Evolutionary conservation across 2,329 filamentous ascomycete genomes (phyloP).

Genomic region (Aspergillus uvarum): DNA sequence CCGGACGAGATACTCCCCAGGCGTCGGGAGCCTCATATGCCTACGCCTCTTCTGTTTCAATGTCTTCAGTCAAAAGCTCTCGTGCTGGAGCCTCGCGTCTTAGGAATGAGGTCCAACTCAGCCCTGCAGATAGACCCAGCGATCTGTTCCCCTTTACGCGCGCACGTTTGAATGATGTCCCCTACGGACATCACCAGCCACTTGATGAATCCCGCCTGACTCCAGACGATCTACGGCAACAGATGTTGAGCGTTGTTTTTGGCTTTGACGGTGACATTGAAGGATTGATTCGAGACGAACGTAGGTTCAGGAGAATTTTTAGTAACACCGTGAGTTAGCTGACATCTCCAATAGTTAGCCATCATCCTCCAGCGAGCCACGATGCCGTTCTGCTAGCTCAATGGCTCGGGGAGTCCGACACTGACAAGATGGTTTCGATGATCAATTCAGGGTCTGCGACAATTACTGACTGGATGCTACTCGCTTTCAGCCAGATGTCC

Average conservation of each 20-base stretch:
- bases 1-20: constrained; percentile 35
- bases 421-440: constrained; percentile 77
- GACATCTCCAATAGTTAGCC: constrained; percentile 51
- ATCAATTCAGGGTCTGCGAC: constrained; percentile 79
- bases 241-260: constrained; percentile 93
- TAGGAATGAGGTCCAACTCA: constrained; percentile 75
- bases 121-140: constrained; percentile 69
- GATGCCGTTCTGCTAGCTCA: constrained; percentile 81
- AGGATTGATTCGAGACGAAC: constrained; percentile 79
- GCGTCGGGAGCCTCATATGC: constrained; percentile 44
- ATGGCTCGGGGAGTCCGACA: constrained; percentile 85
- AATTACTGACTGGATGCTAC: constrained; percentile 93
- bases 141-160: constrained; percentile 87
- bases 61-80: constrained; percentile 45
- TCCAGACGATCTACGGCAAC: constrained; percentile 73
- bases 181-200: constrained; percentile 69
- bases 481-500: constrained; percentile 87
- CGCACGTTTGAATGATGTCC: constrained; percentile 75
- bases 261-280: constrained; percentile 88
- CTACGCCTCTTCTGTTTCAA: constrained; percentile 48
- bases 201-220: constrained; percentile 62
- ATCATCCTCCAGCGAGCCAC: constrained; percentile 71
- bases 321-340: constrained; percentile 11
- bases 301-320: constrained; percentile 40
- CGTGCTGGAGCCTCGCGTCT: constrained; percentile 62